Conservation (phyloP, 2,329 filamentous ascomycete species). For the Ustilaginoidea virens region DNA sequence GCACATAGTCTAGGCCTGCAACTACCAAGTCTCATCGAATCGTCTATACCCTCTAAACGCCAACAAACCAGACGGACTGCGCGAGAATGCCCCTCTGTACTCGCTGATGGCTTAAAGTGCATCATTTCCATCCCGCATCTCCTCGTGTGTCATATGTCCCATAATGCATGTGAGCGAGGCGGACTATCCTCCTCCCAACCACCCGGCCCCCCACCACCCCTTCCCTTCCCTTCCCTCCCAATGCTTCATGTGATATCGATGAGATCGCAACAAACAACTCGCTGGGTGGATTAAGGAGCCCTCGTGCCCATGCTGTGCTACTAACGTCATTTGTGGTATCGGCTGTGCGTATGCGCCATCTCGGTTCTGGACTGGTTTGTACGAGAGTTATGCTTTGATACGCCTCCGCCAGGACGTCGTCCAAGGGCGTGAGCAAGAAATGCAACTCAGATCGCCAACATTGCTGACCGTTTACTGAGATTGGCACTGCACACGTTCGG, state of each 20-base stretch:
- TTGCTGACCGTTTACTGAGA: conserved; percentile 52
- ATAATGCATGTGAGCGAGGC: conserved; percentile 1
- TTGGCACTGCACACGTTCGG: conserved; percentile 72
- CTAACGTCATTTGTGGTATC: too few species aligned
- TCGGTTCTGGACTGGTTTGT: too few species aligned
- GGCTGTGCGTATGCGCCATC: too few species aligned
- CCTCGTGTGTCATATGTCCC: conserved; percentile 5
- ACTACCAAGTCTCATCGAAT: conserved; percentile 19
- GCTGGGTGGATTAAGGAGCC: conserved; percentile 5
- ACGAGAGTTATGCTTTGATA: too few species aligned
- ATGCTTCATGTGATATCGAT: conserved; percentile 8
- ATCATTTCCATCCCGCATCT: conserved; percentile 3
- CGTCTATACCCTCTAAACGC: conserved; percentile 24
- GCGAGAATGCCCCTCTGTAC: too few species aligned
- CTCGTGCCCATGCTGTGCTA: conserved; percentile 4
- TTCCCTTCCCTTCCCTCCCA: too few species aligned
- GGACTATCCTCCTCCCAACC: too few species aligned
- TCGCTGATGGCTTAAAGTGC: not conserved
- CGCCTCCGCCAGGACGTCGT: too few species aligned
- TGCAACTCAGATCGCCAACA: not conserved
- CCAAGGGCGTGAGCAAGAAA: too few species aligned
- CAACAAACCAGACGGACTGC: conserved; percentile 11
- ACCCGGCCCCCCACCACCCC: too few species aligned
- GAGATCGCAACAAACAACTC: conserved; percentile 6
- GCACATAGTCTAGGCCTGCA: conserved; percentile 10